Evolutionary conservation across 75 land plant genomes (phyloP).

Genomic region (Selaginella moellendorffii): DNA sequence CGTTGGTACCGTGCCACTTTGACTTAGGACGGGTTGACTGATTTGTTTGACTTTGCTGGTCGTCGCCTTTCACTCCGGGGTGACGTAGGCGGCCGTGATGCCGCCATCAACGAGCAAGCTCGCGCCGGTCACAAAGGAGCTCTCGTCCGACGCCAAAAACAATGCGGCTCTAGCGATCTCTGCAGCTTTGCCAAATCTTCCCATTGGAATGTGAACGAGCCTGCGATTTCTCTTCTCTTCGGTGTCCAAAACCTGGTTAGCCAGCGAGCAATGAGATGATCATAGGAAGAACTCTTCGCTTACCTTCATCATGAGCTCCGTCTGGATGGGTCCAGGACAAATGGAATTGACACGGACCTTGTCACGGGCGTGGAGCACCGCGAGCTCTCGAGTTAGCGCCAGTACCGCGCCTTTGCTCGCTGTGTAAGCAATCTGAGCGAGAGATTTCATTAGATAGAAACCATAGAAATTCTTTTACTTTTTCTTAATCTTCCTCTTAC

Average conservation of each 20-base stretch:
- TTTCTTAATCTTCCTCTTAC: slow-evolving; percentile 1
- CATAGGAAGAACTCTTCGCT: no score
- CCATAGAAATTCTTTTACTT: background rate
- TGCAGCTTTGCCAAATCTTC: slow-evolving; percentile 28
- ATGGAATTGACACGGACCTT: slow-evolving; percentile 27
- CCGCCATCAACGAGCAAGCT: slow-evolving; percentile 33
- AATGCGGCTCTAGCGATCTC: slow-evolving; percentile 33
- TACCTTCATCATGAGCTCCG: slow-evolving; percentile 32
- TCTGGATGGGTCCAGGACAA: slow-evolving; percentile 29
- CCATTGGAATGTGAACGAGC: slow-evolving; percentile 31
- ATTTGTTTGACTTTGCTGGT: background rate
- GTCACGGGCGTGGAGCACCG: slow-evolving; percentile 28
- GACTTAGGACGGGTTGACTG: no score
- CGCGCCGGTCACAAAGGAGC: slow-evolving; percentile 33
- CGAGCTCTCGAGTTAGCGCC: slow-evolving; percentile 29
- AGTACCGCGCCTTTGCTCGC: slow-evolving; percentile 39
- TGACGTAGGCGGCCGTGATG: slow-evolving; percentile 30
- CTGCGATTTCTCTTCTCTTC: slow-evolving; percentile 26
- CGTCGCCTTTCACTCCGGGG: slow-evolving; percentile 17
- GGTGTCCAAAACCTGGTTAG: slow-evolving; percentile 18
- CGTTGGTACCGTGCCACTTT: no score
- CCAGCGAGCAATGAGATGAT: background rate
- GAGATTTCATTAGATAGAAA: background rate
- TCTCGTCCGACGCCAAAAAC: slow-evolving; percentile 29
- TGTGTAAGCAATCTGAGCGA: slow-evolving; percentile 24